These are phyloP conservation scores for Oenanthe javanica DNA, from an alignment of 140 eudicot genomes.

Conservation along the genomic window DNA sequence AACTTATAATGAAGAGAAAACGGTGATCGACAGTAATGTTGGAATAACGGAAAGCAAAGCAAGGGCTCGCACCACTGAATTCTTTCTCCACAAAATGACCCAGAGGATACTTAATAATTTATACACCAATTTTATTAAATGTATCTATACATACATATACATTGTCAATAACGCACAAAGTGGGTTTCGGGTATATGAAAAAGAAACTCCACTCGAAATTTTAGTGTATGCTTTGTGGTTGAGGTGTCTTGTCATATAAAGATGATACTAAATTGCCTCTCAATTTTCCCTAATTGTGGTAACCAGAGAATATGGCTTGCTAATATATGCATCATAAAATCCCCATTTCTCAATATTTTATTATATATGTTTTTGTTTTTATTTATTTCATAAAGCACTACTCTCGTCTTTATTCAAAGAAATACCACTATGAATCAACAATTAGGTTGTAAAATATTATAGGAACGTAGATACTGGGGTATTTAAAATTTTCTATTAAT, in stretches of 20 bases:
- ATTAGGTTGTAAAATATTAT: too few species aligned
- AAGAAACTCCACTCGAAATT: not conserved
- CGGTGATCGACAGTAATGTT: not conserved
- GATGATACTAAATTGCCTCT: not conserved
- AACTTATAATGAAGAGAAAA: too few species aligned
- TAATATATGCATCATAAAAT: not conserved
- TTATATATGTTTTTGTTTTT: too few species aligned
- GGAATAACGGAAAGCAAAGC: not conserved
- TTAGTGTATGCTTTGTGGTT: not conserved
- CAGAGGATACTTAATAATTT: not conserved
- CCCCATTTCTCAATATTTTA: not conserved
- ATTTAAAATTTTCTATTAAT: too few species aligned
- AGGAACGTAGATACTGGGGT: too few species aligned
- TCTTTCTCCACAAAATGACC: not conserved
- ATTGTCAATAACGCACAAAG: not conserved
- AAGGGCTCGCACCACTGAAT: not conserved
- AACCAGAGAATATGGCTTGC: not conserved
- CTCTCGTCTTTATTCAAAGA: too few species aligned
- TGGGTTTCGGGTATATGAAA: not conserved
- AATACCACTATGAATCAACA: too few species aligned
- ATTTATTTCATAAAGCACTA: too few species aligned
- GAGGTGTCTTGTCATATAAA: not conserved
- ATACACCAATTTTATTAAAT: too few species aligned
- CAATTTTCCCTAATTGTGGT: not conserved
- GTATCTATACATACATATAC: too few species aligned